phyloP scores from a whole-genome alignment of 306 rosid genomes.

The Vigna hirtella region DNA sequence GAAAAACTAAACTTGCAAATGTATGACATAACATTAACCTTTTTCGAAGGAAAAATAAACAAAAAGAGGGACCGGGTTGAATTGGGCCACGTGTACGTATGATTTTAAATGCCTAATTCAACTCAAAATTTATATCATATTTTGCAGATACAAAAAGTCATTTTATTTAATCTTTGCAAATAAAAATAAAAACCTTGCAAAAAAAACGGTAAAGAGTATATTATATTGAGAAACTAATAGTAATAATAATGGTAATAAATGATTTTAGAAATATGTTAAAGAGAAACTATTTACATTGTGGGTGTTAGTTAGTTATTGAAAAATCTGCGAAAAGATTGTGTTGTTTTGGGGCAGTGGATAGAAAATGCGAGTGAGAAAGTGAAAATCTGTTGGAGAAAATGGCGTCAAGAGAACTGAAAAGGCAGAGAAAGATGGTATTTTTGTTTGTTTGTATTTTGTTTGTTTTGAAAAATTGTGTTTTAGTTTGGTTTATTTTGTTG shows the following conservation, averaged over 20 bases:
- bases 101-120: background rate
- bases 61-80: no score
- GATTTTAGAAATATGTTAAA: no score
- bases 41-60: no score
- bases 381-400: conserved; percentile 22
- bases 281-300: background rate
- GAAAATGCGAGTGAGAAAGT: background rate
- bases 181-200: no score
- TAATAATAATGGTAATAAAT: no score
- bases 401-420: conserved; percentile 7
- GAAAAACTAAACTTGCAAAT: no score
- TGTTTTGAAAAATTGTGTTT: background rate
- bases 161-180: no score
- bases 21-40: no score
- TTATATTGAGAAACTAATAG: no score
- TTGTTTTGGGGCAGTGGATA: background rate
- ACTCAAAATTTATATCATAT: no score
- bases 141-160: no score
- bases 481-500: background rate
- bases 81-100: background rate
- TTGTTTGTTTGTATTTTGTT: background rate
- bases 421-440: background rate
- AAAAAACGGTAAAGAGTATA: no score
- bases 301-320: background rate
- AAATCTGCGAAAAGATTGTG: background rate